phyloP scores from a whole-genome alignment of 129 eudicot species.

The Pulicaria dysenterica region DNA sequence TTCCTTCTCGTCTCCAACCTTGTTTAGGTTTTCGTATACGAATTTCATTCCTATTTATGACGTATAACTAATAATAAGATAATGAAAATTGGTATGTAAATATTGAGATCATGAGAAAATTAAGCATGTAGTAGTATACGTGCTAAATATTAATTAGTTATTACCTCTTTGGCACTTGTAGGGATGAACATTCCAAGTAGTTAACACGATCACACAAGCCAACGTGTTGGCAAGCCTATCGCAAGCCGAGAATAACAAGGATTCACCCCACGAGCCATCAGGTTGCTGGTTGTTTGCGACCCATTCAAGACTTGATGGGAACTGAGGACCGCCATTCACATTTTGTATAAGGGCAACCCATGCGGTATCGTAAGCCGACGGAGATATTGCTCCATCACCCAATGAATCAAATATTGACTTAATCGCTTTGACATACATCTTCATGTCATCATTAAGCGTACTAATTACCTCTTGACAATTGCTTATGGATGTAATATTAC shows the following conservation, averaged over 20 bases:
- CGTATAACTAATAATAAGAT: not conserved
- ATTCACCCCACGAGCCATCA: slow-evolving; percentile 28
- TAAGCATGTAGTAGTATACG: too few relatives aligned
- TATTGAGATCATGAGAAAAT: not conserved
- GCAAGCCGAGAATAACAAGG: slow-evolving; percentile 12
- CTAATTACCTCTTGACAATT: not conserved
- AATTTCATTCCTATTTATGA: not conserved
- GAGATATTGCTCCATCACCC: slow-evolving; percentile 15
- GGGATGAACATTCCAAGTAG: slow-evolving; percentile 5
- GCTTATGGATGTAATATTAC: too few relatives aligned
- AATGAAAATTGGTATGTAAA: not conserved
- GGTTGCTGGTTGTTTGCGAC: slow-evolving; percentile 15
- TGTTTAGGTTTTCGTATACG: slow-evolving; percentile 1
- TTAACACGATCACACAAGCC: slow-evolving; percentile 18
- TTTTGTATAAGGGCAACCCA: slow-evolving; percentile 25
- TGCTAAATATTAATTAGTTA: too few relatives aligned
- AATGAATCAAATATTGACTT: not conserved
- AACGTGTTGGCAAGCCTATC: slow-evolving; percentile 25
- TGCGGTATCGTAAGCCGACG: slow-evolving; percentile 15
- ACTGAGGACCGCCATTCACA: slow-evolving; percentile 14
- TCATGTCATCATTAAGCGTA: not conserved
- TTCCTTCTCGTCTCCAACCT: slow-evolving; percentile 18
- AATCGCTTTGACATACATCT: not conserved
- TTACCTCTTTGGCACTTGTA: slow-evolving; percentile 16
- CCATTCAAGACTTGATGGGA: slow-evolving; percentile 26